Conservation (phyloP, 345 rosid genomes). For the Carallia brachiata region DNA sequence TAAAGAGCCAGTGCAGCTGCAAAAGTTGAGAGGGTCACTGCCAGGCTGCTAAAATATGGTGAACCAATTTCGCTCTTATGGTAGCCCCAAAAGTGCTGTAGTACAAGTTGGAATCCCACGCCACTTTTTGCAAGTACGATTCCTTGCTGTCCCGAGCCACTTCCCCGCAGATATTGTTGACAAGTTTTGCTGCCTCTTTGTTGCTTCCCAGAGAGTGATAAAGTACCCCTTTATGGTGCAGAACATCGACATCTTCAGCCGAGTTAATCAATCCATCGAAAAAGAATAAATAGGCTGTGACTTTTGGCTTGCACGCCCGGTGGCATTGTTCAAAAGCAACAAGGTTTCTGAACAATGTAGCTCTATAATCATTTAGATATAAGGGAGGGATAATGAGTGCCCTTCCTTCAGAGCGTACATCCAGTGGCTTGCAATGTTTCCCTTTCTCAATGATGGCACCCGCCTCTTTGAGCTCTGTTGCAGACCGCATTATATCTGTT, state of each 20-base stretch:
- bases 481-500: conserved; percentile 11
- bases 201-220: conserved; percentile 33
- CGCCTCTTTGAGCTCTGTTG: conserved; percentile 23
- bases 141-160: conserved; percentile 15
- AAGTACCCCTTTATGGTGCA: conserved; percentile 21
- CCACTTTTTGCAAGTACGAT: conserved; percentile 16
- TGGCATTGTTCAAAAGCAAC: conserved; percentile 40
- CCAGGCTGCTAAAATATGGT: conserved; percentile 31
- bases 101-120: conserved; percentile 11
- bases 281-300: conserved; percentile 30
- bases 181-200: conserved; percentile 24
- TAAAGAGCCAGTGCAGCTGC: conserved; percentile 15
- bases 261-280: conserved; percentile 32
- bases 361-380: conserved; percentile 24
- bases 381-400: conserved; percentile 27
- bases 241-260: conserved; percentile 23
- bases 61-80: conserved; percentile 18
- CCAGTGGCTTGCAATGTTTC: conserved; percentile 10
- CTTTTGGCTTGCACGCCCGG: conserved; percentile 16
- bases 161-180: conserved; percentile 30
- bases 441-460: conserved; percentile 15
- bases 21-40: conserved; percentile 23
- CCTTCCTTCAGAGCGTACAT: conserved; percentile 17
- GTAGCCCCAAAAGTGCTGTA: not conserved
- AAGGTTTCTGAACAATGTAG: conserved; percentile 32